Base-by-base conservation (phyloP, 1,139 yeast species). In the Petasospora fabianii region DNA sequence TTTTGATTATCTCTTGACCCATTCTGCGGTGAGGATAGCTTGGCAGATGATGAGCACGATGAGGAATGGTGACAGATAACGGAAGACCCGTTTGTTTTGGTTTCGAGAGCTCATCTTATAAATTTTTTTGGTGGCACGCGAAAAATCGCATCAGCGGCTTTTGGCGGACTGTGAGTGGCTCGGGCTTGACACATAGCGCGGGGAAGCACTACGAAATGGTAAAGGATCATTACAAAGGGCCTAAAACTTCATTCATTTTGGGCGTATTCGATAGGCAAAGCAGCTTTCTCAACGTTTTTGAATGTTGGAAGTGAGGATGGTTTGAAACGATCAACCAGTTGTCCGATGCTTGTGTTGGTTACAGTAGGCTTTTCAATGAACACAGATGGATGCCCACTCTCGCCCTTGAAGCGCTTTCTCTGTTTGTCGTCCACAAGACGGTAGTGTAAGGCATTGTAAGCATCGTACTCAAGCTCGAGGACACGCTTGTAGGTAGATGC, bases 381-480 rank as follows among this genome's bases (percentile, higher is more conserved):
- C 3, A 78, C 66, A 1, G 84, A 84, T 1, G 85, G 80, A 51
- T 80, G 84, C 0, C 81, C 84, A 46, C 70, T 69, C 42, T 78
- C 81, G 36, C 58, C 70, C 26, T 57, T 53, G 7, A 62, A 44
- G 16, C 65, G 48, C 44, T 65, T 70, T 38, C 68, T 42, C 50
- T 56, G 50, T 19, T 57, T 59, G n/a, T 39, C 41, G 17, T 48
- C 44, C 3, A 38, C 31, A 12, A 40, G 15, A 20, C 49, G 42
- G 13, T 40, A 46, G n/a, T 49, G 49, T 9, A 39, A 30, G 8
- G 64, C 64, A 35, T 61, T 43, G 20, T 58, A 50, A 6, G 51
- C 40, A 35, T 62, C 60, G 18, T 53, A 48, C 24, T 54, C 53
- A 4, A 55, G 33, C 11, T 48, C 45, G 3, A 58, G 28, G 13